These are phyloP conservation scores for Colletotrichum magnum DNA, from an alignment of 2,329 filamentous ascomycete species.

Conservation along the genomic window DNA sequence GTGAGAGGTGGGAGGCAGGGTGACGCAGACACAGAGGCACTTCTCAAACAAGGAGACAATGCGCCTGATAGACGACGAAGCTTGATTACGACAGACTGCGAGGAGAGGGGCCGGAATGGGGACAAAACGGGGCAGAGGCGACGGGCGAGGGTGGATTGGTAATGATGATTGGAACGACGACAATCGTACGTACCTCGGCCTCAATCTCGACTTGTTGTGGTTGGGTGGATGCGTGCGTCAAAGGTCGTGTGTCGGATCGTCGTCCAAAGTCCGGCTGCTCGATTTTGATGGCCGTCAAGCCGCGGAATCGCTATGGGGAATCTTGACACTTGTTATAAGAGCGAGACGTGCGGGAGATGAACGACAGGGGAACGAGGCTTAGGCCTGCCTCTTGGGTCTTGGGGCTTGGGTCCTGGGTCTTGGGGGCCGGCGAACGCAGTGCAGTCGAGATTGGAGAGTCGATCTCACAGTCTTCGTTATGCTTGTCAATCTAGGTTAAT, in stretches of 20 bases:
- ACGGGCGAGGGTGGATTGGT: constrained; percentile 12
- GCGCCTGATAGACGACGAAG: constrained; percentile 31
- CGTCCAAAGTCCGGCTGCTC: constrained; percentile 30
- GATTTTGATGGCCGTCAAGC: constrained; percentile 17
- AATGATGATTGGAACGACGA: constrained; percentile 25
- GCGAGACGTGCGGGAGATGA: constrained; percentile 29
- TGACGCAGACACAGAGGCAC: constrained; percentile 26
- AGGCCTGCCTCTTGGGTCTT: no score
- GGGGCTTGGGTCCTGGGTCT: neutral
- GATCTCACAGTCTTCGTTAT: constrained; percentile 33
- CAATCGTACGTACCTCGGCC: constrained; percentile 19
- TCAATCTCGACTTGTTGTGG: no score
- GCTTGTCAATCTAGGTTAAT: constrained; percentile 24
- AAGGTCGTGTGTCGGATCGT: constrained; percentile 33
- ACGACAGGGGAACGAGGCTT: constrained; percentile 2
- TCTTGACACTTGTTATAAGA: constrained; percentile 32
- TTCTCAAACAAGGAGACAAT: constrained; percentile 25
- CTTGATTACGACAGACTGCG: constrained; percentile 26
- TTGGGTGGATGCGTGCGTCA: constrained; percentile 21
- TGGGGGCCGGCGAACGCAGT: neutral
- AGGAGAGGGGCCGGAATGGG: constrained; percentile 29
- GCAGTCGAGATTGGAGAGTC: constrained; percentile 32
- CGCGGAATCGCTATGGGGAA: constrained; percentile 11
- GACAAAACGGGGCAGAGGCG: constrained; percentile 9
- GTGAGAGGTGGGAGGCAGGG: neutral